Evolutionary conservation across 257 asterid genomes (phyloP).

Genomic region (Petrea volubilis): DNA sequence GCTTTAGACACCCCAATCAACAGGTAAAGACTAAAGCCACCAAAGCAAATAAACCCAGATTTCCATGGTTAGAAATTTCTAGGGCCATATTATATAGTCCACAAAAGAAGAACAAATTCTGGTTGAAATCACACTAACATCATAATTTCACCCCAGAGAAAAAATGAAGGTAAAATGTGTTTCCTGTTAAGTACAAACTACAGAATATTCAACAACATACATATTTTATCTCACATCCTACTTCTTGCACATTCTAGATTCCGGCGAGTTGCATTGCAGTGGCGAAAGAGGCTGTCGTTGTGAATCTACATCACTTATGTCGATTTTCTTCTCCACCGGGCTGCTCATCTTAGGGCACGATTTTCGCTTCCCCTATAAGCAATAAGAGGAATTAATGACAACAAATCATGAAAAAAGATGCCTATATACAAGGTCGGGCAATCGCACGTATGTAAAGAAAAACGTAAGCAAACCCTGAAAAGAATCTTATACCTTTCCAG

Average conservation of each 20-base stretch:
- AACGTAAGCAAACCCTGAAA: background rate
- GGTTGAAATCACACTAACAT: constrained; percentile 10
- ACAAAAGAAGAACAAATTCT: background rate
- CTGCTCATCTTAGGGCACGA: constrained; percentile 59
- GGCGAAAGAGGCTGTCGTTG: constrained; percentile 80
- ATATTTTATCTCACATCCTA: constrained; percentile 19
- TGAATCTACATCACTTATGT: constrained; percentile 49
- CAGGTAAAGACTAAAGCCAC: background rate
- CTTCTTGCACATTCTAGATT: constrained; percentile 54
- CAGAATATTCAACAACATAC: background rate
- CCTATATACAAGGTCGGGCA: too few species aligned
- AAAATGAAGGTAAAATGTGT: background rate
- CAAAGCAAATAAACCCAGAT: background rate
- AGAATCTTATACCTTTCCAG: constrained; percentile 54
- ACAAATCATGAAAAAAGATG: background rate
- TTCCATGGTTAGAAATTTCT: background rate
- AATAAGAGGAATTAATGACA: background rate
- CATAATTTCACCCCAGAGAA: constrained; percentile 1
- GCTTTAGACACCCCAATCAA: too few species aligned
- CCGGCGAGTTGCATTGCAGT: constrained; percentile 62
- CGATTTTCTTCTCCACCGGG: constrained; percentile 59
- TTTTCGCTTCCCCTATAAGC: constrained; percentile 72
- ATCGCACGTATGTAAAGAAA: too few species aligned
- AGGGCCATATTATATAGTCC: background rate
- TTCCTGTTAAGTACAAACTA: constrained; percentile 9